phyloP scores from a whole-genome alignment of 2,329 filamentous ascomycete genomes.

The Fusarium sp. region DNA sequence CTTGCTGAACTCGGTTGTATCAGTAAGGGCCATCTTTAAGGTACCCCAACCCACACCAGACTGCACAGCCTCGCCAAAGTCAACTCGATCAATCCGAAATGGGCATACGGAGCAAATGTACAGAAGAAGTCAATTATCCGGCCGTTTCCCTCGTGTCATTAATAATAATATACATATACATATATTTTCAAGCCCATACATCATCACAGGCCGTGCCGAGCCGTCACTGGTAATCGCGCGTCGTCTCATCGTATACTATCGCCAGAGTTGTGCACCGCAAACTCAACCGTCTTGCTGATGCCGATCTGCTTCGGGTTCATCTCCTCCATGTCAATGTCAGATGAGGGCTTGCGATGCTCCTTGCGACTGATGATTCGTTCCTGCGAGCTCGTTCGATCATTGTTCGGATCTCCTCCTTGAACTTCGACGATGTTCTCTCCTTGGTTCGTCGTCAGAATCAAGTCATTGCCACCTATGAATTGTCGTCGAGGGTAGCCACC shows the following conservation, averaged over 20 bases:
- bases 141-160: not conserved
- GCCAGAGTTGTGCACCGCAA: constrained; percentile 36
- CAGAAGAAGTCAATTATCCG: not conserved
- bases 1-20: too few relatives aligned
- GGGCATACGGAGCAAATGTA: not conserved
- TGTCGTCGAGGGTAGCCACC: constrained; percentile 27
- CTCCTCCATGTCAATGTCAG: constrained; percentile 46
- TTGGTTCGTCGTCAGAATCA: constrained; percentile 39
- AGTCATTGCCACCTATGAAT: constrained; percentile 29
- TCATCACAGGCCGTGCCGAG: too few relatives aligned
- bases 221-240: too few relatives aligned
- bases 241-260: constrained; percentile 17
- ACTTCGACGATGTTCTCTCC: constrained; percentile 46
- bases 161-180: not conserved
- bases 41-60: too few relatives aligned
- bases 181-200: not conserved
- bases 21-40: too few relatives aligned
- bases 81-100: not conserved
- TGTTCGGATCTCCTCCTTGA: constrained; percentile 24
- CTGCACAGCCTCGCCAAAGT: too few relatives aligned
- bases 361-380: constrained; percentile 43
- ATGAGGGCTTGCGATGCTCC: constrained; percentile 34
- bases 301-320: constrained; percentile 42
- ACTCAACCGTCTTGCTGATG: constrained; percentile 45
- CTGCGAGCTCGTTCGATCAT: constrained; percentile 39